Conservation (phyloP, 257 asterid genomes). For the Nicotiana benthamiana region DNA sequence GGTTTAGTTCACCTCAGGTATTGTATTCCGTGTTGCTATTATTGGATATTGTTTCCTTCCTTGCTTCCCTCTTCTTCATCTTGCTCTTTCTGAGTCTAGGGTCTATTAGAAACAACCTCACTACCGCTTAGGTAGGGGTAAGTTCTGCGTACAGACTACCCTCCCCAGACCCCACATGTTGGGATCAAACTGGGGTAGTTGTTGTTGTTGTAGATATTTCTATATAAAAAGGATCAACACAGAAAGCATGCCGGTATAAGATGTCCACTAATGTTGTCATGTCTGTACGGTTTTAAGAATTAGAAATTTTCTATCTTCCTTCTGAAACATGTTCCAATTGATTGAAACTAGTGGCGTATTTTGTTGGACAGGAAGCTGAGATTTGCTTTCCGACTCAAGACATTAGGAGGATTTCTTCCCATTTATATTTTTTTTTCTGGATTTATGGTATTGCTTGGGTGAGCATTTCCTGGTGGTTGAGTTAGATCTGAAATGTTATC, state of each 20-base stretch:
- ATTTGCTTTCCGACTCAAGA: neutral
- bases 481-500: neutral
- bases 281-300: neutral
- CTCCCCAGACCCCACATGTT: too few species aligned
- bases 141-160: too few species aligned
- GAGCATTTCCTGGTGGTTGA: slow-evolving; percentile 2
- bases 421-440: neutral
- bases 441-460: neutral
- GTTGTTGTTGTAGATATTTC: too few species aligned
- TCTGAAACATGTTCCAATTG: neutral
- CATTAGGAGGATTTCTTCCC: neutral
- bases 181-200: too few species aligned
- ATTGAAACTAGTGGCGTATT: neutral
- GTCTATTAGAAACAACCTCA: too few species aligned
- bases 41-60: too few species aligned
- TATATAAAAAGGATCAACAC: neutral
- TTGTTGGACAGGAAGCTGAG: neutral
- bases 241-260: neutral
- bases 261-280: neutral
- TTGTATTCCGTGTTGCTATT: too few species aligned
- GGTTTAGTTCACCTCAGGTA: too few species aligned
- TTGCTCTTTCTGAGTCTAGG: too few species aligned
- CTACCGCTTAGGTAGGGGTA: too few species aligned
- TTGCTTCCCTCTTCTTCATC: too few species aligned
- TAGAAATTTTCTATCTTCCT: neutral